Base-by-base conservation (phyloP, 140 eudicot species). In the Anethum foeniculum region DNA sequence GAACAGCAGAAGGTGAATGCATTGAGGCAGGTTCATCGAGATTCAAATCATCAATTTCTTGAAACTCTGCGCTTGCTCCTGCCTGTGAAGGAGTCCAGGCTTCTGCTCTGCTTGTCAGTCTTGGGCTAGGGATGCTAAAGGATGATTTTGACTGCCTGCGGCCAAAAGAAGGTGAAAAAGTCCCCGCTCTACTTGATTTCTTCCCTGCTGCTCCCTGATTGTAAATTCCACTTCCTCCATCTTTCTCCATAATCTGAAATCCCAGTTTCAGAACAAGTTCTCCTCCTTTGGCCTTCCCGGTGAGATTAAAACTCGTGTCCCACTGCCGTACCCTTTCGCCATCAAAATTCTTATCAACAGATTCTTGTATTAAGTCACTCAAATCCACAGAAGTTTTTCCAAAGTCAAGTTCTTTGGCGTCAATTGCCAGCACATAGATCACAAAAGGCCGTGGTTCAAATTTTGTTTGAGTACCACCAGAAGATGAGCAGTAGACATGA, bases 171-270 rank as follows among this genome's bases (percentile, higher is more conserved):
- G 95, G 85, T 6, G 93, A 86, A 71, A 78, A 82, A 25, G 80
- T 80, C 15, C 80, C 81, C 2, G 88, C 81, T 78, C 86, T 85
- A 27, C 76, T 81, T 21, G 92, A 77, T 80, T 90, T 92, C 69
- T 64, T 87, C 32, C 89, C 89, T 52, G 86, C 91, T 1, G 81
- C 18, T 25, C 6, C 83, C 43, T 84, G 90, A 74, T 84, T 89
- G 81, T 90, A 92, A 64, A 95, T 84, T 64, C 91, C 92, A 54
- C 79, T 47, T 0, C 95, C 97, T 46, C 97, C 99, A 79, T 90
- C 99, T 78, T 95, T 95, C 80, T 95, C 99, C 97, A 95, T 95
- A 23, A 95, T 89, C 87, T 95, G 97, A 83, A 95, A 92, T 62
- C 97, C 97, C 21, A 95, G 79, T 44, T 95, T 95, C 82, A 92